phyloP scores from a whole-genome alignment of 768 basidiomycete genomes.

The Boletus reticuloceps region DNA sequence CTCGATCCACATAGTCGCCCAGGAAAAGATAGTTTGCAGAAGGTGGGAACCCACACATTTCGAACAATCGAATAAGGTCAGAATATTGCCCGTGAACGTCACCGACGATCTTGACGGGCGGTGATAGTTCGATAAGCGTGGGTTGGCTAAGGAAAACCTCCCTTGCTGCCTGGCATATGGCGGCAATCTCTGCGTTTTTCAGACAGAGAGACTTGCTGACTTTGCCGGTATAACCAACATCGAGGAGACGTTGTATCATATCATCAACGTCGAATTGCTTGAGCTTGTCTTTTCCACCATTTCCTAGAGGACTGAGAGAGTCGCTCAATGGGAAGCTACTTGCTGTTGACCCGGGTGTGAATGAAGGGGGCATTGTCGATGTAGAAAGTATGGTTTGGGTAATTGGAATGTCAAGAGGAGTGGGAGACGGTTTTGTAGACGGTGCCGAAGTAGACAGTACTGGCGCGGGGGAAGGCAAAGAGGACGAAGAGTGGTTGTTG shows the following conservation, averaged over 20 bases:
- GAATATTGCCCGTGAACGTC: conserved; percentile 99
- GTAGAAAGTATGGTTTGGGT: conserved; percentile 84
- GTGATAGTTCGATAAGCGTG: conserved; percentile 93
- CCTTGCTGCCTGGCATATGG: conserved; percentile 91
- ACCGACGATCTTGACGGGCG: conserved; percentile 98
- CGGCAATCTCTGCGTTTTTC: conserved; percentile 94
- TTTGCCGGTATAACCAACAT: conserved; percentile 97
- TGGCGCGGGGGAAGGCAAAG: conserved; percentile 31
- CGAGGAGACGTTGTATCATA: conserved; percentile 94
- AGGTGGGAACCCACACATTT: conserved; percentile 99
- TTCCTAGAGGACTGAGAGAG: conserved; percentile 34
- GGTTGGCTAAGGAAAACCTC: conserved; percentile 97
- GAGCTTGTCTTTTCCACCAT: conserved; percentile 52
- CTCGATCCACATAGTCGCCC: conserved; percentile 98
- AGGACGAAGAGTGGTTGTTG: conserved; percentile 38
- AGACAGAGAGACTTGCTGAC: conserved; percentile 93
- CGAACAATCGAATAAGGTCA: conserved; percentile 96
- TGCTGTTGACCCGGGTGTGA: conserved; percentile 51
- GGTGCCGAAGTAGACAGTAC: conserved; percentile 13
- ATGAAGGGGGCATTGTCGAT: conserved; percentile 47
- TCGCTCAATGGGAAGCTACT: conserved; percentile 40
- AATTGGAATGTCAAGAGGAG: conserved; percentile 74
- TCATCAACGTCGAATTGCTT: conserved; percentile 91
- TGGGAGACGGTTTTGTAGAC: conserved; percentile 40
- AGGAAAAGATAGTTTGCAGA: conserved; percentile 97